Conservation (phyloP, 2,329 filamentous ascomycete species). For the Pseudonectria foliicola region DNA sequence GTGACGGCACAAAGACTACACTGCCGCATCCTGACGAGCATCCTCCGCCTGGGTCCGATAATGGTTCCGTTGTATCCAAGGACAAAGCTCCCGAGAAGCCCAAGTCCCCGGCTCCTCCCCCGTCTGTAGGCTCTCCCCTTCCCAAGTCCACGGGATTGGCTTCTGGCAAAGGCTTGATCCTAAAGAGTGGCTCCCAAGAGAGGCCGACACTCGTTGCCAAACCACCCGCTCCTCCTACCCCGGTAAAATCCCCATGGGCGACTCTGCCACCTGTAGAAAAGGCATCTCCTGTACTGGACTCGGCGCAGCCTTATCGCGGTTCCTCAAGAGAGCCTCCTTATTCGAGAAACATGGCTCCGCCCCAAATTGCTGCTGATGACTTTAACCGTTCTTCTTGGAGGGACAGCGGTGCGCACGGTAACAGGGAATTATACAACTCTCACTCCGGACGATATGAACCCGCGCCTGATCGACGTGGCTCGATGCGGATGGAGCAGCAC, state of each 20-base stretch:
- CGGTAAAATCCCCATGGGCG: slow-evolving; percentile 89
- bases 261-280: slow-evolving; percentile 78
- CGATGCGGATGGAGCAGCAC: slow-evolving; percentile 58
- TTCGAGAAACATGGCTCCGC: slow-evolving; percentile 46
- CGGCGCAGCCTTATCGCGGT: slow-evolving; percentile 38
- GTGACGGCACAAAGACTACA: slow-evolving; percentile 77
- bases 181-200: slow-evolving; percentile 58
- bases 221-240: slow-evolving; percentile 57
- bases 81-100: slow-evolving; percentile 32
- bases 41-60: slow-evolving; percentile 23
- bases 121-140: slow-evolving; percentile 27
- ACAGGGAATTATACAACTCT: slow-evolving; percentile 86
- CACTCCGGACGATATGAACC: slow-evolving; percentile 90
- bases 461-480: slow-evolving; percentile 68
- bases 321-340: slow-evolving; percentile 48
- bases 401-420: slow-evolving; percentile 56
- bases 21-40: slow-evolving; percentile 56
- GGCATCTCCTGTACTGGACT: slow-evolving; percentile 61
- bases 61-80: slow-evolving; percentile 15
- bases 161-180: slow-evolving; percentile 53
- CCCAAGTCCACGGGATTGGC: slow-evolving; percentile 40
- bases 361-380: slow-evolving; percentile 83
- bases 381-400: slow-evolving; percentile 81
- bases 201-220: slow-evolving; percentile 70
- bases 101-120: slow-evolving; percentile 34